Evolutionary conservation across 768 basidiomycete genomes (phyloP).

Genomic region (Sarcomyxa edulis): DNA sequence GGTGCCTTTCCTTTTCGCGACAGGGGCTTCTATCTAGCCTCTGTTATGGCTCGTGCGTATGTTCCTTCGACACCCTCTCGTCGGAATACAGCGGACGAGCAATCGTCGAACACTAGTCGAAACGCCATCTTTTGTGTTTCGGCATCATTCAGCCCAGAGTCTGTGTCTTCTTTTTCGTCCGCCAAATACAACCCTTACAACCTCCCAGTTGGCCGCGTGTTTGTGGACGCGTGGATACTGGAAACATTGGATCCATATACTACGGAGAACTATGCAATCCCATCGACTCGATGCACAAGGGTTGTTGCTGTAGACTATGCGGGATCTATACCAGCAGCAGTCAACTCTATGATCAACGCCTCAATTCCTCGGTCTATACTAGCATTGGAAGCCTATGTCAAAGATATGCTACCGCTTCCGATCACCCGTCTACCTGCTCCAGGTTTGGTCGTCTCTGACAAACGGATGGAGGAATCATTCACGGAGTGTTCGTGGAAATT

Average conservation of each 20-base stretch:
- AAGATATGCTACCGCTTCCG: constrained; percentile 59
- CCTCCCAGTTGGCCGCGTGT: constrained; percentile 75
- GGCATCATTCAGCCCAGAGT: constrained; percentile 74
- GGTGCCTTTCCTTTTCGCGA: constrained; percentile 89
- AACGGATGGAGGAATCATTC: constrained; percentile 40
- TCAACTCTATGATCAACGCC: constrained; percentile 83
- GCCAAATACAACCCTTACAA: constrained; percentile 71
- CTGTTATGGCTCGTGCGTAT: constrained; percentile 58
- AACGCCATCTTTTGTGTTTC: constrained; percentile 79
- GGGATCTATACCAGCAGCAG: constrained; percentile 77
- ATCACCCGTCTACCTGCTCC: constrained; percentile 64
- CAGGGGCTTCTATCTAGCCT: constrained; percentile 79
- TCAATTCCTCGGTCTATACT: constrained; percentile 68
- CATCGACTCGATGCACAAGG: constrained; percentile 84
- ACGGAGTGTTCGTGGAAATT: constrained; percentile 53
- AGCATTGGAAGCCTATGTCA: constrained; percentile 69
- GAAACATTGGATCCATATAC: constrained; percentile 97
- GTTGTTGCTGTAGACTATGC: constrained; percentile 83
- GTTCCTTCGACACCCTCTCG: constrained; percentile 32
- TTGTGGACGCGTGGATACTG: constrained; percentile 92
- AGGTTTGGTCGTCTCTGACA: constrained; percentile 53
- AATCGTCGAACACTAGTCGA: constrained; percentile 33
- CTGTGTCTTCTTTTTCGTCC: constrained; percentile 46
- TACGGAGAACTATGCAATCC: constrained; percentile 89
- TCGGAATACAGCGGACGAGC: constrained; percentile 37